phyloP scores from a whole-genome alignment of 2,329 filamentous ascomycete genomes.

The Cladosporium colombiae region DNA sequence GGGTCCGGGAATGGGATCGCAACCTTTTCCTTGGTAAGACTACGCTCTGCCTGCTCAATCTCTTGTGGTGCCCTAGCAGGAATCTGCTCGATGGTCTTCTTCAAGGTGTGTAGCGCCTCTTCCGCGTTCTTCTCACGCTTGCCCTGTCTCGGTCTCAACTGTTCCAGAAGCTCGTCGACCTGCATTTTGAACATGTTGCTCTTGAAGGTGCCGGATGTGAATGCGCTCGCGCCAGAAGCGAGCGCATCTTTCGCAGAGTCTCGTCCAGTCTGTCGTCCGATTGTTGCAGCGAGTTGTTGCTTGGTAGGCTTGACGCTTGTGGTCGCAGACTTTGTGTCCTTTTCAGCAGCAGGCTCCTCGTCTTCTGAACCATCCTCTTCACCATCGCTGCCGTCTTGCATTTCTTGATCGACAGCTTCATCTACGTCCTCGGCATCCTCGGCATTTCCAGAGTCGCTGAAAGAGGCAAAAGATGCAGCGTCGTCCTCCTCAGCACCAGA shows the following conservation, averaged over 20 bases:
- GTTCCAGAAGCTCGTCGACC: constrained; percentile 62
- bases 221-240: constrained; percentile 25
- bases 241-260: constrained; percentile 22
- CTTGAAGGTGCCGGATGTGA: constrained; percentile 58
- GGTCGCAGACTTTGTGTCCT: constrained; percentile 23
- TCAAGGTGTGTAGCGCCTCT: constrained; percentile 55
- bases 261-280: constrained; percentile 16
- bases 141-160: constrained; percentile 60
- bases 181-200: constrained; percentile 69
- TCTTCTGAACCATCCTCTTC: constrained; percentile 20
- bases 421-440: constrained; percentile 20
- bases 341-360: constrained; percentile 18
- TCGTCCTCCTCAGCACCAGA: constrained; percentile 32
- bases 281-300: constrained; percentile 12
- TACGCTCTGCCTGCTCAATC: constrained; percentile 66
- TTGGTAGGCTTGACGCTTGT: constrained; percentile 7
- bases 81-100: constrained; percentile 58
- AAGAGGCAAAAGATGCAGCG: constrained; percentile 38
- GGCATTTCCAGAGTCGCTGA: constrained; percentile 21
- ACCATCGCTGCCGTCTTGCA: constrained; percentile 15
- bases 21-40: constrained; percentile 67
- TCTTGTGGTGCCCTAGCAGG: constrained; percentile 51
- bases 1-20: constrained; percentile 84
- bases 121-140: constrained; percentile 57
- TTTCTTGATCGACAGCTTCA: constrained; percentile 23